Conservation (phyloP, 176 grass and related monocot species). For the Pontederia crassipes region DNA sequence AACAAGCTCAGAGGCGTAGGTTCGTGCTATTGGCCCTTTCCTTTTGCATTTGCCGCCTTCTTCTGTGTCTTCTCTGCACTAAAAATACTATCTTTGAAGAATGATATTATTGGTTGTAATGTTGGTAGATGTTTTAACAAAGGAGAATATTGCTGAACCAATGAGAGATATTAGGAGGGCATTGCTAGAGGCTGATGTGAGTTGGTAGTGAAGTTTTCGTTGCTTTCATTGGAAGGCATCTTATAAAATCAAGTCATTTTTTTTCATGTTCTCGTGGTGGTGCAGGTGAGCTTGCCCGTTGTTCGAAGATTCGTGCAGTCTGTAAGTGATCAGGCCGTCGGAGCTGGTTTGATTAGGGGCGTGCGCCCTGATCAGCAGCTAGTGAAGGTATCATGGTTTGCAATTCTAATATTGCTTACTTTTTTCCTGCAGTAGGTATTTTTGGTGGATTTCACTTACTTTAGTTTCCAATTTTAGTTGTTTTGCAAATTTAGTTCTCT, state of each 20-base stretch:
- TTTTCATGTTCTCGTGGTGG: background rate
- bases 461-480: no score
- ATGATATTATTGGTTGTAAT: slow-evolving; percentile 12
- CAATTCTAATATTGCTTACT: background rate
- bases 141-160: slow-evolving; percentile 90
- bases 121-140: slow-evolving; percentile 61
- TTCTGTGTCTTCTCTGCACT: background rate
- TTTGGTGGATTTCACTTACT: no score
- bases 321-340: slow-evolving; percentile 70
- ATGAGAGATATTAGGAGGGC: slow-evolving; percentile 96
- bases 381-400: slow-evolving; percentile 57
- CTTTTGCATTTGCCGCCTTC: background rate
- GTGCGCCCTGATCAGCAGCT: slow-evolving; percentile 85
- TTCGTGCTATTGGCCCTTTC: slow-evolving; percentile 1
- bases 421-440: background rate
- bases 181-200: slow-evolving; percentile 93
- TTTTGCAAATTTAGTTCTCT: no score
- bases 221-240: background rate
- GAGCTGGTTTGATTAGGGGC: slow-evolving; percentile 62
- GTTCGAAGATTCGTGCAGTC: slow-evolving; percentile 78
- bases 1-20: slow-evolving; percentile 87
- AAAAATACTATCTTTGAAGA: no score
- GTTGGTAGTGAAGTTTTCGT: slow-evolving; percentile 17
- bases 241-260: background rate
- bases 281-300: slow-evolving; percentile 82